Evolutionary conservation across 352 stramenopile species (phyloP).

Genomic region (Phytopythium cucurbitacearum): DNA sequence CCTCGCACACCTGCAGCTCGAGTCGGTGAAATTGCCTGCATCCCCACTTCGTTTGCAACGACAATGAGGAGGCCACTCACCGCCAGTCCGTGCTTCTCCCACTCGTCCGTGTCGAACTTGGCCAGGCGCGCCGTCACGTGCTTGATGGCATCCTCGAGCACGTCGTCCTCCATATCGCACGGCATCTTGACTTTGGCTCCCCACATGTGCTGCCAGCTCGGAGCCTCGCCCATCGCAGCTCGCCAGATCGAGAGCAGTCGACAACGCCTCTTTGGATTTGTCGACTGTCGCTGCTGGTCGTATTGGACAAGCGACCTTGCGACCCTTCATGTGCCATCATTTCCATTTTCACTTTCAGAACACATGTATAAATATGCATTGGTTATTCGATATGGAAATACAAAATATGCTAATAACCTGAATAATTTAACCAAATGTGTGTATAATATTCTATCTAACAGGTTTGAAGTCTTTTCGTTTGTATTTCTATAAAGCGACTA

Average conservation of each 20-base stretch:
- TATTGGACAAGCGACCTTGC: constrained; percentile 1
- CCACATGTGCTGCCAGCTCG: constrained; percentile 88
- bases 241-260: too few species aligned
- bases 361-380: too few species aligned
- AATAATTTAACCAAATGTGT: too few species aligned
- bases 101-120: constrained; percentile 80
- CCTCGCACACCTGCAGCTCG: constrained; percentile 55
- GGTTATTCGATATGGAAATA: too few species aligned
- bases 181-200: constrained; percentile 85
- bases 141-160: constrained; percentile 86
- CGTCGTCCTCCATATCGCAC: constrained; percentile 86
- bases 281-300: background rate
- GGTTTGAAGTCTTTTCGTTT: too few species aligned
- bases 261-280: constrained; percentile 4
- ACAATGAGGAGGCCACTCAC: constrained; percentile 18
- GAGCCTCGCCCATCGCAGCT: constrained; percentile 54
- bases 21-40: background rate
- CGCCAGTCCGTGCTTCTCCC: constrained; percentile 71
- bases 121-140: constrained; percentile 49
- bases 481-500: too few species aligned
- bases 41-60: background rate
- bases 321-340: constrained; percentile 11
- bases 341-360: too few species aligned
- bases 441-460: too few species aligned
- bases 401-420: too few species aligned